Evolutionary conservation across 106 monocot species (phyloP), one percentile per base, ranked within the genome.

Genomic region (Dactylorhiza incarnata): DNA sequence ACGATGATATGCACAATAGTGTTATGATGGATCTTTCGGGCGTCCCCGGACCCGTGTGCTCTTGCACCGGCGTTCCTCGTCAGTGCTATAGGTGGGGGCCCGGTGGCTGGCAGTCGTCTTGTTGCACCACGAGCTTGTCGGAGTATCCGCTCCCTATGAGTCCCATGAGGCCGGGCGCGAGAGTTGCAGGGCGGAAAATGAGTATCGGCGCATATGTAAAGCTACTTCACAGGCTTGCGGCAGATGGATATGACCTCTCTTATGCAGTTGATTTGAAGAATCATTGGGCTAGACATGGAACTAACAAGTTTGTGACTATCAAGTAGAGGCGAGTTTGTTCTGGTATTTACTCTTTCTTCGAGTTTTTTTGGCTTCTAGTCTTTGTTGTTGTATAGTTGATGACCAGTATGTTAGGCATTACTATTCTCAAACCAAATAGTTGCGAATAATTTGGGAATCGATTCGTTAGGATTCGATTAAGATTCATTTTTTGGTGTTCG

Each of bases 121-220:
- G 92, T 77, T 92, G 92, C 54, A 92, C 92, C 20, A 89, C 76
- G 53, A 83, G 49, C 19, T 81, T 92, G 63, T 92, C 92, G 0
- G 89, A 89, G 73, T 85, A 92, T 71, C 92, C 92, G 25, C 92
- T 92, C 45, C 92, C 92, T 15, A 83, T 92, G 88, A 92, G 92
- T 46, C 48, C 78, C 22, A 74, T 78, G 4, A 82, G 92, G 79
- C 89, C 89, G 0, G 89, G 92, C 13, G 78, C 85, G 6, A 86
- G 92, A 17, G 20, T 89, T 12, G 84, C 89, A 5, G 92, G 92
- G 17, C 84, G 92, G 71, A 92, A 92, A 75, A 92, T 92, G 92
- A 92, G 89, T 72, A 85, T 86, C 14, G 84, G 89, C 59, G 92
- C 89, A 6, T 92, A 86, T 51, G 56, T 62, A 74, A 92, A 88